Evolutionary conservation across 169 alveolate species (phyloP).

Genomic region (Blepharisma undulans): DNA sequence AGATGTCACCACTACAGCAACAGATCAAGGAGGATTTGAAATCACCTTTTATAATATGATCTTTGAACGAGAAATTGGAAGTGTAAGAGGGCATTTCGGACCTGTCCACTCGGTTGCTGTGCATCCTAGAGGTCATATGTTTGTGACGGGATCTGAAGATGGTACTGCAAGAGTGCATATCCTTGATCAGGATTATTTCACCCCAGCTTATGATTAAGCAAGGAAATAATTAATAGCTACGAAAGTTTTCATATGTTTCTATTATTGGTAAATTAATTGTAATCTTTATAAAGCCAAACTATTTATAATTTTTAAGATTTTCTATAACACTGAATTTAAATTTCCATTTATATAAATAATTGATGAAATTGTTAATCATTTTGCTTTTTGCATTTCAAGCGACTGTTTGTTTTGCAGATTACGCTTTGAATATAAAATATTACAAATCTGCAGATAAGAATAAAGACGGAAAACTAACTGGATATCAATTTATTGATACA

Average conservation of each 20-base stretch:
- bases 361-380: neutral
- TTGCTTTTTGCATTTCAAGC: neutral
- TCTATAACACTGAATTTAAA: too few species aligned
- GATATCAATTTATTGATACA: neutral
- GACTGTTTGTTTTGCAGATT: neutral
- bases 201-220: constrained; percentile 12
- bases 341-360: neutral
- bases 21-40: constrained; percentile 95
- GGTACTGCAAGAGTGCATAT: constrained; percentile 93
- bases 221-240: neutral
- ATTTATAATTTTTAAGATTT: too few species aligned
- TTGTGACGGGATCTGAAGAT: constrained; percentile 95
- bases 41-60: constrained; percentile 89
- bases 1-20: constrained; percentile 74
- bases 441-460: neutral
- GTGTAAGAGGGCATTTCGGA: constrained; percentile 95
- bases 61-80: constrained; percentile 91
- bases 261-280: too few species aligned
- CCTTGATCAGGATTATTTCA: constrained; percentile 90
- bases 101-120: constrained; percentile 92
- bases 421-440: neutral
- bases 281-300: too few species aligned
- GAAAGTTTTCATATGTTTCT: neutral
- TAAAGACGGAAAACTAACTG: neutral
- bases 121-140: constrained; percentile 92